phyloP scores from a whole-genome alignment of 768 basidiomycete genomes.

The Exidia glandulosa region DNA sequence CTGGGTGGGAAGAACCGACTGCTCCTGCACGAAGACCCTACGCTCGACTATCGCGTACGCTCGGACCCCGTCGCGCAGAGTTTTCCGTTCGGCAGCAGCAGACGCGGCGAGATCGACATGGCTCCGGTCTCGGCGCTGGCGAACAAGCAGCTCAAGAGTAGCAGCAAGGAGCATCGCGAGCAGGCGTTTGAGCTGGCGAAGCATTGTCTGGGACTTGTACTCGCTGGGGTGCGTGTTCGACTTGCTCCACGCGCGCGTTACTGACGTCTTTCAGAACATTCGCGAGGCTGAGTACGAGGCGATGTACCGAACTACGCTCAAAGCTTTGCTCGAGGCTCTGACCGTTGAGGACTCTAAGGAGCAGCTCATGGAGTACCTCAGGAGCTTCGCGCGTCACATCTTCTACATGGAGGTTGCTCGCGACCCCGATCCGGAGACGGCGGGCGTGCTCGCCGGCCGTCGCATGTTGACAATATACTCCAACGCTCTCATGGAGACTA shows the following conservation, averaged over 20 bases:
- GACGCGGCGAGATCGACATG: slow-evolving; percentile 51
- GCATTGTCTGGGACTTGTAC: slow-evolving; percentile 52
- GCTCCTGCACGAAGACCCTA: slow-evolving; percentile 69
- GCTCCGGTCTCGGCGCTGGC: slow-evolving; percentile 58
- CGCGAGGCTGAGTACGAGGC: slow-evolving; percentile 63
- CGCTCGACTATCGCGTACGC: slow-evolving; percentile 57
- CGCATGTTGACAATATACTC: neutral
- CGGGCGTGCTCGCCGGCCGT: neutral
- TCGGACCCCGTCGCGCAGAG: slow-evolving; percentile 60
- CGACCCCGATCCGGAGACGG: slow-evolving; percentile 1
- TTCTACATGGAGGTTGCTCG: slow-evolving; percentile 67
- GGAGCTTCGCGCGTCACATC: slow-evolving; percentile 55
- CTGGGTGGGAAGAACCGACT: slow-evolving; percentile 89
- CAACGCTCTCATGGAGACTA: slow-evolving; percentile 42
- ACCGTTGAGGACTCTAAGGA: slow-evolving; percentile 57
- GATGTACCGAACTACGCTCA: slow-evolving; percentile 55
- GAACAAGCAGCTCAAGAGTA: slow-evolving; percentile 43
- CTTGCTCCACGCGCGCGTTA: neutral
- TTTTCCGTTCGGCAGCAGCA: slow-evolving; percentile 63
- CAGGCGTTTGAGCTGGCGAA: slow-evolving; percentile 42
- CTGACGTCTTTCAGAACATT: slow-evolving; percentile 39
- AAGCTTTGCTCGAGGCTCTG: slow-evolving; percentile 70
- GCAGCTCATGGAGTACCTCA: slow-evolving; percentile 59
- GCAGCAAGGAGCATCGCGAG: slow-evolving; percentile 24
- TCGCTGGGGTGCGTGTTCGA: slow-evolving; percentile 52